A percentile compares a stretch with the other conserved stretches of the same genome.
Evolutionary conservation across 2,329 filamentous ascomycete species (phyloP).

Genomic region (Nemania sp.): DNA sequence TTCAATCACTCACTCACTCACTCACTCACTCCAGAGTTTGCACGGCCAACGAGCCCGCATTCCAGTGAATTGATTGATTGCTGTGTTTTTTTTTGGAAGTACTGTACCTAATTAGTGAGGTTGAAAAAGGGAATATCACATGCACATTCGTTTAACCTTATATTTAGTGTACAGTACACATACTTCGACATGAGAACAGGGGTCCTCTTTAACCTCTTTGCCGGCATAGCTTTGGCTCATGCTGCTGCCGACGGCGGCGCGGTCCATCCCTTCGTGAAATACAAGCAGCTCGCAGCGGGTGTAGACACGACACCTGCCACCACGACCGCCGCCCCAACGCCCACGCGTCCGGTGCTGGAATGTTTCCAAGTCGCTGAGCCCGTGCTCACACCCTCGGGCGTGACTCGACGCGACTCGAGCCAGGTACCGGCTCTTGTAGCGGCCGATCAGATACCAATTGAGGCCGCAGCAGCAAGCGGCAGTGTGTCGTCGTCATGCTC

Average conservation of each 20-base stretch:
- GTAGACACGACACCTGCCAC: constrained; percentile 22
- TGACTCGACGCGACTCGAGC: constrained; percentile 54
- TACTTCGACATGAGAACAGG: constrained; percentile 29
- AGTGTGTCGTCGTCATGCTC: constrained; percentile 57
- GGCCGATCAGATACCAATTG: constrained; percentile 35
- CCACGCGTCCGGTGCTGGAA: constrained; percentile 57
- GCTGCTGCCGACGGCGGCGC: constrained; percentile 33
- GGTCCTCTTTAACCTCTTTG: constrained; percentile 39
- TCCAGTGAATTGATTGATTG: background rate
- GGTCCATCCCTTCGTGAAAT: constrained; percentile 45
- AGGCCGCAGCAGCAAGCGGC: constrained; percentile 40
- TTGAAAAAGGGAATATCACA: background rate
- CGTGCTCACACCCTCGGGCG: constrained; percentile 64
- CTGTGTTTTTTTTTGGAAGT: background rate
- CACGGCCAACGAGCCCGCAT: constrained; percentile 2
- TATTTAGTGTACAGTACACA: background rate
- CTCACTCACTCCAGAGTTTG: background rate
- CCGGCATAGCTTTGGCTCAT: constrained; percentile 37
- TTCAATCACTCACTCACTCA: constrained; percentile 5
- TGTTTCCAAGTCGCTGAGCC: constrained; percentile 79
- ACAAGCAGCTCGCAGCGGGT: constrained; percentile 35
- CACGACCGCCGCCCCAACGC: constrained; percentile 29
- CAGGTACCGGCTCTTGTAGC: constrained; percentile 43
- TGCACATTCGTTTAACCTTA: constrained; percentile 6
- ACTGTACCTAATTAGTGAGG: background rate